These are phyloP conservation scores for Colletotrichum cereale DNA, from an alignment of 2,329 filamentous ascomycete genomes.

Conservation along the genomic window DNA sequence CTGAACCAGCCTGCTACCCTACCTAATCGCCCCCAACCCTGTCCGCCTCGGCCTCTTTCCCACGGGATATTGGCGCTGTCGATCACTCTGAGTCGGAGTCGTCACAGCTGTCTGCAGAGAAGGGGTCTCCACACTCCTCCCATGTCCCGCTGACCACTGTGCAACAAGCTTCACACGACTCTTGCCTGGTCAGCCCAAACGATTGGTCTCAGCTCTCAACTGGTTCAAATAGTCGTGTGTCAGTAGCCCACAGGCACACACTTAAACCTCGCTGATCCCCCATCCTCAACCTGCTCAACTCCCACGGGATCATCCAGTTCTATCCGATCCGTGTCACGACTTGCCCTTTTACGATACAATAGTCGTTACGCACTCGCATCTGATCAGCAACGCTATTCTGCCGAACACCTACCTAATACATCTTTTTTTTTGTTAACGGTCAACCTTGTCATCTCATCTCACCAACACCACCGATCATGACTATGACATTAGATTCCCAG, in stretches of 20 bases:
- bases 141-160: constrained; percentile 57
- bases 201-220: constrained; percentile 54
- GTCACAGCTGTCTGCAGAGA: constrained; percentile 59
- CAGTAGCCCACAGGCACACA: constrained; percentile 42
- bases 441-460: constrained; percentile 35
- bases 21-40: constrained; percentile 58
- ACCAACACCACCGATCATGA: constrained; percentile 72
- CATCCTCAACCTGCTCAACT: constrained; percentile 45
- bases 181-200: constrained; percentile 52
- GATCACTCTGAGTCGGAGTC: constrained; percentile 66
- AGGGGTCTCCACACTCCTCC: constrained; percentile 51
- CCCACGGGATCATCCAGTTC: constrained; percentile 51
- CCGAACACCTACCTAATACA: constrained; percentile 41
- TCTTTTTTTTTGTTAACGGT: constrained; percentile 32
- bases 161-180: constrained; percentile 58
- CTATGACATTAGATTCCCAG: constrained; percentile 94
- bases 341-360: constrained; percentile 55
- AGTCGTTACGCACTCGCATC: constrained; percentile 62
- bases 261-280: constrained; percentile 68
- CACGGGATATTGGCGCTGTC: constrained; percentile 65
- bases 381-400: constrained; percentile 61
- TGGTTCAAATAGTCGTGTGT: constrained; percentile 42
- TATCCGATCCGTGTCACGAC: constrained; percentile 53
- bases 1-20: constrained; percentile 53
- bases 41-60: constrained; percentile 59